Evolutionary conservation across 1,139 yeast genomes (phyloP).

Genomic region (Wickerhamiella infanticola): DNA sequence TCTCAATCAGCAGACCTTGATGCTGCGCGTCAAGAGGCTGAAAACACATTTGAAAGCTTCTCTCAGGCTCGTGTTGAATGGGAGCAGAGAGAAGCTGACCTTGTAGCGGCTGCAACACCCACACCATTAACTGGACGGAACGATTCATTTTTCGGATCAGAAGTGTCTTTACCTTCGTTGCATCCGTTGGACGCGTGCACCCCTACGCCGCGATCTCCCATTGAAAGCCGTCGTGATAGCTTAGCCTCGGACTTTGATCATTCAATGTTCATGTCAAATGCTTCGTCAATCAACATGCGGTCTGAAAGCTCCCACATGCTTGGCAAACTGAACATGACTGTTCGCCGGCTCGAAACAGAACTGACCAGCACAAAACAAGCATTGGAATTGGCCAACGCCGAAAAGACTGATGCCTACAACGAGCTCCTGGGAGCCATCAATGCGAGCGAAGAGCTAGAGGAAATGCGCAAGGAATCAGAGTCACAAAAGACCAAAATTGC

Average conservation of each 20-base stretch:
- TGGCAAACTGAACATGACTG: constrained; percentile 56
- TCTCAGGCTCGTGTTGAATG: background rate
- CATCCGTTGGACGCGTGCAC: background rate
- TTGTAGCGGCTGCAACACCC: background rate
- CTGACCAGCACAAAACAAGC: constrained; percentile 51
- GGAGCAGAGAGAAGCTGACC: background rate
- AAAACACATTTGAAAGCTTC: no score
- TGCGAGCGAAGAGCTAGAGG: constrained; percentile 34
- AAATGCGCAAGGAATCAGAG: constrained; percentile 26
- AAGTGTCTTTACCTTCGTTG: background rate
- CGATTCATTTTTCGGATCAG: background rate
- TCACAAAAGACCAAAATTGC: constrained; percentile 28
- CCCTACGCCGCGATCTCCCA: background rate
- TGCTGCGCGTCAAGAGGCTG: background rate
- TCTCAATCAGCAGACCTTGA: background rate
- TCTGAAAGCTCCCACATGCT: constrained; percentile 36
- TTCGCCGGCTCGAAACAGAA: constrained; percentile 70
- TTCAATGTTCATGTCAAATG: background rate
- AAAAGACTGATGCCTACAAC: constrained; percentile 51
- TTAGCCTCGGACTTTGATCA: background rate
- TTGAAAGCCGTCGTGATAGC: background rate
- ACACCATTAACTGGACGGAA: background rate
- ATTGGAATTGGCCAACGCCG: constrained; percentile 34
- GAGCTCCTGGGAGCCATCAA: constrained; percentile 47
- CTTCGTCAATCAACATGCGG: background rate